These are phyloP conservation scores for Asterophora lycoperdoides DNA, from an alignment of 768 basidiomycete species.

Conservation along the genomic window DNA sequence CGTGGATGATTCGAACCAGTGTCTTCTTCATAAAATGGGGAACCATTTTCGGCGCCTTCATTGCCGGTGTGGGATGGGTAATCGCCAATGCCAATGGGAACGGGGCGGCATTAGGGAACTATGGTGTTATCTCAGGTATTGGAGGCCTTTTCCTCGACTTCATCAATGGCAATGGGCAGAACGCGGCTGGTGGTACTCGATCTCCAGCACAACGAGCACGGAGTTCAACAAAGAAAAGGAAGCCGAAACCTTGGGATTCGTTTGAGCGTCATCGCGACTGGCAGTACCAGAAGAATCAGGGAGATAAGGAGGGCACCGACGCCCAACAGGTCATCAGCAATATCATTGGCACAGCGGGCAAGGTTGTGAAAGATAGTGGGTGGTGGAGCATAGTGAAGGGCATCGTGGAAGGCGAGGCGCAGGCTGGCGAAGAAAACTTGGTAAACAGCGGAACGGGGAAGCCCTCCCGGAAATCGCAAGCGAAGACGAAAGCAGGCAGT, in stretches of 20 bases:
- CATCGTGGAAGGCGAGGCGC: slow-evolving; percentile 10
- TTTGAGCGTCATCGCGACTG: slow-evolving; percentile 59
- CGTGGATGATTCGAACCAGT: slow-evolving; percentile 62
- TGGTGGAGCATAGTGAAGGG: slow-evolving; percentile 32
- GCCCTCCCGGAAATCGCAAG: slow-evolving; percentile 12
- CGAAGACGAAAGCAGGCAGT: slow-evolving; percentile 17
- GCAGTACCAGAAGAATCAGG: slow-evolving; percentile 40
- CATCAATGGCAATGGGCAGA: slow-evolving; percentile 35
- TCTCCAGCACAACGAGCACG: slow-evolving; percentile 18
- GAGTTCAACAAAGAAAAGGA: slow-evolving; percentile 13
- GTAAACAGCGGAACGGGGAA: slow-evolving; percentile 11
- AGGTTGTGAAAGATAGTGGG: slow-evolving; percentile 20
- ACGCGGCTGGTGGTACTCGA: slow-evolving; percentile 23
- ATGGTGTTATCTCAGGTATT: slow-evolving; percentile 36
- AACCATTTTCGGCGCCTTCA: slow-evolving; percentile 47
- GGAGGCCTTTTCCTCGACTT: slow-evolving; percentile 38
- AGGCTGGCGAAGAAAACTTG: not conserved
- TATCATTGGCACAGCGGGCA: slow-evolving; percentile 31
- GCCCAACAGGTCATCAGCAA: slow-evolving; percentile 45
- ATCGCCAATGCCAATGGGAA: slow-evolving; percentile 34
- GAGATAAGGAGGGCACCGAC: slow-evolving; percentile 25
- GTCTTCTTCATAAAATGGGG: slow-evolving; percentile 81
- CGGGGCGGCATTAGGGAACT: slow-evolving; percentile 31
- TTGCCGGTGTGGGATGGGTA: slow-evolving; percentile 54
- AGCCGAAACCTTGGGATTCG: slow-evolving; percentile 57